A percentile compares a stretch with the other conserved stretches of the same genome.
Conservation (phyloP, 495 filamentous ascomycete genomes). For the Neurospora hispaniola region DNA sequence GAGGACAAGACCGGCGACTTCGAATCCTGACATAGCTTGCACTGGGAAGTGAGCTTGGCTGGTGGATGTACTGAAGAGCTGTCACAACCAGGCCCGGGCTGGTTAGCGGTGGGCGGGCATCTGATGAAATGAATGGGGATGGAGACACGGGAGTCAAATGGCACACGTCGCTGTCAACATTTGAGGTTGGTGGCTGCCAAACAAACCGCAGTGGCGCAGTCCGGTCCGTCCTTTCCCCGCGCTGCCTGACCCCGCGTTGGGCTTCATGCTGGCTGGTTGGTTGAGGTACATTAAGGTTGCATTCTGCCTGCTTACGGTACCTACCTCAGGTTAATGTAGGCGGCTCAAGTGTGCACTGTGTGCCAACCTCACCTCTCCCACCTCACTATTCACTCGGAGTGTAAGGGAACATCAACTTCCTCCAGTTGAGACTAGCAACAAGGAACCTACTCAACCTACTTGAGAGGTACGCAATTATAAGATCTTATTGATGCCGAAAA, state of each 20-base stretch:
- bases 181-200: neutral
- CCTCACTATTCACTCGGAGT: neutral
- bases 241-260: neutral
- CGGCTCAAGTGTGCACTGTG: neutral
- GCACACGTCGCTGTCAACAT: neutral
- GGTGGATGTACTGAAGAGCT: neutral
- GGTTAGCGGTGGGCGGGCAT: neutral
- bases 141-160: neutral
- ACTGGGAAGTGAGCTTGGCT: neutral
- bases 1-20: constrained; percentile 33
- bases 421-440: neutral
- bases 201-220: neutral
- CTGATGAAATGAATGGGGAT: neutral
- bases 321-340: neutral
- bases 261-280: neutral
- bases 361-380: neutral
- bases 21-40: constrained; percentile 29
- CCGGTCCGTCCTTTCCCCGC: neutral
- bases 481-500: neutral
- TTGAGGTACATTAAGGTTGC: neutral
- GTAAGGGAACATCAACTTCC: neutral
- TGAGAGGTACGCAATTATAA: neutral
- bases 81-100: neutral
- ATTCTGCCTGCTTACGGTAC: neutral
- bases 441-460: neutral